These are phyloP conservation scores for Syncephalastrum monosporum DNA, from an alignment of 371 early-diverging fungal species.

Conservation along the genomic window DNA sequence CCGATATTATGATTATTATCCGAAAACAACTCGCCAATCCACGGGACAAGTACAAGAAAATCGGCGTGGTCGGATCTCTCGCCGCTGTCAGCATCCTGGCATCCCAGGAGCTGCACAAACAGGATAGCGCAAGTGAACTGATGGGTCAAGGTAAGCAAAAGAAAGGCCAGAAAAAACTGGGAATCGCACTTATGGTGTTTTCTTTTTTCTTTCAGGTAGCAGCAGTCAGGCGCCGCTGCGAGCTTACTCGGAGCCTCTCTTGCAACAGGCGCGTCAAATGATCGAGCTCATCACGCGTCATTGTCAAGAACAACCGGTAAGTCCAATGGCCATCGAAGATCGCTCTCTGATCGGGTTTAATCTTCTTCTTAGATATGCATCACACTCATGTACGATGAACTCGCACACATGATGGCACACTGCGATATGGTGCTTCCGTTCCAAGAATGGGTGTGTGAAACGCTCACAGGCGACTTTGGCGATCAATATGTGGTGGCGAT, in stretches of 20 bases:
- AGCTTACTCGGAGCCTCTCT: slow-evolving; percentile 21
- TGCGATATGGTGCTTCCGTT: slow-evolving; percentile 54
- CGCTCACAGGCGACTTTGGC: slow-evolving; percentile 63
- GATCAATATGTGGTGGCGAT: slow-evolving; percentile 56
- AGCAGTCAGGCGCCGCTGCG: neutral
- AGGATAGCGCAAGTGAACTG: slow-evolving; percentile 12
- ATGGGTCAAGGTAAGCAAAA: slow-evolving; percentile 15
- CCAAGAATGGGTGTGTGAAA: slow-evolving; percentile 70
- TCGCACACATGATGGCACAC: slow-evolving; percentile 60
- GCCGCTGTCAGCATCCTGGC: slow-evolving; percentile 71
- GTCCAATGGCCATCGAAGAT: neutral
- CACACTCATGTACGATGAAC: slow-evolving; percentile 72
- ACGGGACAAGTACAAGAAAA: slow-evolving; percentile 66
- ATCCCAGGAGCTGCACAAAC: slow-evolving; percentile 27
- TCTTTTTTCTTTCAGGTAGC: neutral
- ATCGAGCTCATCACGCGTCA: slow-evolving; percentile 44
- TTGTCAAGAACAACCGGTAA: slow-evolving; percentile 52
- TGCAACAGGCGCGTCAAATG: slow-evolving; percentile 43
- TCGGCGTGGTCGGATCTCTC: slow-evolving; percentile 77
- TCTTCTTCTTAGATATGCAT: slow-evolving; percentile 50
- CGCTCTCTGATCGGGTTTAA: neutral
- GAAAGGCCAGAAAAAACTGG: too few relatives aligned
- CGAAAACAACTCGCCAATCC: slow-evolving; percentile 81
- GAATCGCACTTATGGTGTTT: neutral
- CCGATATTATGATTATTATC: slow-evolving; percentile 75